Base-by-base conservation (phyloP, 2,329 filamentous ascomycete genomes). In the Aspergillus chevalieri region DNA sequence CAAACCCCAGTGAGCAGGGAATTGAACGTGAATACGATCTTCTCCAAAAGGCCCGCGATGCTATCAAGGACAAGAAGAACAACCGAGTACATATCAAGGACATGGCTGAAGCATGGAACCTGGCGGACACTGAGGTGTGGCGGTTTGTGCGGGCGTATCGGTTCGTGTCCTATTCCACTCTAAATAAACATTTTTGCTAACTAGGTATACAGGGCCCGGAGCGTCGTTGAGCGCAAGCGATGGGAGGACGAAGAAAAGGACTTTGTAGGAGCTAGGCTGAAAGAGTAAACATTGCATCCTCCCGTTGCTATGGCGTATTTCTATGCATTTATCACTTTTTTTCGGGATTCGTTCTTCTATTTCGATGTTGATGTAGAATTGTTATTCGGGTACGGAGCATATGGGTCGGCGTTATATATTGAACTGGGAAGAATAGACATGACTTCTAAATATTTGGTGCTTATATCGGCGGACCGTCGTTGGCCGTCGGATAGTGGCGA, bases 61-160 rank as follows among this genome's bases (percentile, higher is more conserved):
- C 73, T 24, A 62, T 77, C 36, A 67, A 69, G 55, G 67, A 61
- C 51, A 65, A 66, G 52, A 59, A 70, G 24, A 60, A 60, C 38
- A 68, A 70, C 48, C 57, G 66, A 21, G 63, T 67, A 53, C 63
- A 59, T 47, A 68, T 75, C 44, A 71, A 67, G 39, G 72, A 73
- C 38, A 71, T 74, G 48, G 67, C 72, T 26, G 74, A 77, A 60
- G 73, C 73, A 30, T 77, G 74, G 82, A 84, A 82, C 59, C 56
- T 84, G 55, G 81, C 78, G 2, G 82, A 85, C 58, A 78, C 80
- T 3, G 82, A 85, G 63, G 75, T 78, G 7, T 85, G 82, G 82
- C 77, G 78, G 53, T 85, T 85, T 61, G 77, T 81, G 21, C 70
- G 80, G 48, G 81, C 82, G 5, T 84, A 74, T 58, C 74, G 68